A percentile compares a stretch with the other conserved stretches of the same genome.
These are phyloP conservation scores for Xylaria acuta DNA, from an alignment of 495 filamentous ascomycete species.

Conservation along the genomic window DNA sequence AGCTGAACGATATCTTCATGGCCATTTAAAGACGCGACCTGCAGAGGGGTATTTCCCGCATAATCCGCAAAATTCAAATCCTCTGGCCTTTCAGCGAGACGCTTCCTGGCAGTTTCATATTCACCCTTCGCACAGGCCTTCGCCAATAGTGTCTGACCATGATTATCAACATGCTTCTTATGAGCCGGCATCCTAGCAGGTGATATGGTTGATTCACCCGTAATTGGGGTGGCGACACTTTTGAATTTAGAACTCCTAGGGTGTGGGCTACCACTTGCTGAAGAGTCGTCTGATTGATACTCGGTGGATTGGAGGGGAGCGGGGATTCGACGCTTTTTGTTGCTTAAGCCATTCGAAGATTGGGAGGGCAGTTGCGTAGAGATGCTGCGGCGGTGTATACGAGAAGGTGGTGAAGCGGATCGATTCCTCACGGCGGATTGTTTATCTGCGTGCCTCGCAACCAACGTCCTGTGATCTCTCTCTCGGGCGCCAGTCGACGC, in stretches of 20 bases:
- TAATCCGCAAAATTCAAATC: slow-evolving; percentile 90
- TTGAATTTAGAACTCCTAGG: slow-evolving; percentile 70
- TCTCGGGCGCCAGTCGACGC: slow-evolving; percentile 41
- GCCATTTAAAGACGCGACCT: slow-evolving; percentile 87
- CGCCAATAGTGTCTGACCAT: slow-evolving; percentile 84
- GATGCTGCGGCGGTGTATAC: slow-evolving; percentile 65
- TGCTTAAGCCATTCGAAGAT: slow-evolving; percentile 57
- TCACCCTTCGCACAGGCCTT: slow-evolving; percentile 81
- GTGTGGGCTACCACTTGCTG: slow-evolving; percentile 71
- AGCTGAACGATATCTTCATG: slow-evolving; percentile 80
- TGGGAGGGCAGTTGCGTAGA: slow-evolving; percentile 65
- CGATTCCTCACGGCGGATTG: slow-evolving; percentile 55
- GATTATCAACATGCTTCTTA: slow-evolving; percentile 84
- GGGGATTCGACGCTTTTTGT: slow-evolving; percentile 63
- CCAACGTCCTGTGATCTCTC: slow-evolving; percentile 39
- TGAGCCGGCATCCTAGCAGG: slow-evolving; percentile 70
- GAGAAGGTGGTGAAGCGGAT: slow-evolving; percentile 68
- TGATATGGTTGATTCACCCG: slow-evolving; percentile 62
- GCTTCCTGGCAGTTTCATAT: slow-evolving; percentile 69
- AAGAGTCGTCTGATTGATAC: slow-evolving; percentile 75
- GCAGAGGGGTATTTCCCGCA: slow-evolving; percentile 91
- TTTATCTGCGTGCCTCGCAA: slow-evolving; percentile 45
- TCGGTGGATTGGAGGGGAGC: slow-evolving; percentile 68
- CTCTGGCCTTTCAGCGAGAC: slow-evolving; percentile 76
- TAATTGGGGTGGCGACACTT: slow-evolving; percentile 65